Evolutionary conservation across 148 eudicot genomes (phyloP), one percentile per base, ranked within the genome.

Genomic region (Rhododendron williamsianum): DNA sequence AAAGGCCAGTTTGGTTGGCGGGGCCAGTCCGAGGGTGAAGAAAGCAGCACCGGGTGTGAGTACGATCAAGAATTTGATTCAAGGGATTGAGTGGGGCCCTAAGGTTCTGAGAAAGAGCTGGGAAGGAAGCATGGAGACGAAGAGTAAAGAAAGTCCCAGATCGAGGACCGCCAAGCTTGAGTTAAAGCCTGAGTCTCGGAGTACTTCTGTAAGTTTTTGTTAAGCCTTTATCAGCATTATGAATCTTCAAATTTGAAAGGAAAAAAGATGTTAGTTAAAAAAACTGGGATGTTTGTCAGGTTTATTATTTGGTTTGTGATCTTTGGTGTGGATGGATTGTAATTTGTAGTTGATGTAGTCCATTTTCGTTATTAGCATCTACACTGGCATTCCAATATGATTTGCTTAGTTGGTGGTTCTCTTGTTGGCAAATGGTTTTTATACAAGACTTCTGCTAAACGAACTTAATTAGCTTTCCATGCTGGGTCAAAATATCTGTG

Each of bases 31-130:
- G 12, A 65, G 63, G 33, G 85, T 78, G 21, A 95, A 90, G 91
- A 95, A 88, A 88, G 83, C 86, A 88, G 81, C 86, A 60, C 63
- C 88, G 0, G 54, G 84, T 49, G 90, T 88, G 58, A 88, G 85
- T 85, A 83, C 95, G 46, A 88, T 93, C 19, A 94, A 87, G 88
- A 93, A 91, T 87, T 65, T 88, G 89, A 84, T 93, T 86, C 95
- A 88, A 76, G 93, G 93, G 25, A 85, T 91, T 84, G 95, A 91
- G 38, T 90, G 92, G 89, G 98, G 96, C 82, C 94, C 98, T 0
- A 95, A 93, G 87, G 98, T 90, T 18, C 87, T 95, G 89, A 94
- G 98, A 73, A 95, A 92, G 91, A 95, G 98, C 83, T 95, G 98
- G 98, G 98, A 95, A 88, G 98, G 98, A 46, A 94, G 86, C 60